phyloP scores from a whole-genome alignment of 2,329 filamentous ascomycete genomes.

The Hypoxylon sp. region DNA sequence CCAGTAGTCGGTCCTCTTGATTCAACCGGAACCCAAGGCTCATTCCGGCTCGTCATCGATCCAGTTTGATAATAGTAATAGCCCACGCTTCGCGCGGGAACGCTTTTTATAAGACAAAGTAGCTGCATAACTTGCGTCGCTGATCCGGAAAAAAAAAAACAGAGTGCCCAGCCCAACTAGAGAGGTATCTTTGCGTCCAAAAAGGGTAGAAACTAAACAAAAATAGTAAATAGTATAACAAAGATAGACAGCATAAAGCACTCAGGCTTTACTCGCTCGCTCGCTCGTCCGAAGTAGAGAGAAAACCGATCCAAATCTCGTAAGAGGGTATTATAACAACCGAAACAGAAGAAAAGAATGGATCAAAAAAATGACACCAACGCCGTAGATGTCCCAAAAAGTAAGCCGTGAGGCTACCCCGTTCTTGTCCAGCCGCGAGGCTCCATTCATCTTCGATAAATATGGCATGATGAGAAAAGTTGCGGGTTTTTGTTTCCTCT shows the following conservation, averaged over 20 bases:
- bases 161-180: constrained; percentile 10
- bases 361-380: constrained; percentile 36
- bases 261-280: constrained; percentile 13
- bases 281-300: constrained; percentile 20
- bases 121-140: constrained; percentile 7
- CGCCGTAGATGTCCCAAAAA: constrained; percentile 43
- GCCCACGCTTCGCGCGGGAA: constrained; percentile 2
- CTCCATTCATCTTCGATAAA: constrained; percentile 49
- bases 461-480: constrained; percentile 33
- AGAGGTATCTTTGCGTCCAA: constrained; percentile 37
- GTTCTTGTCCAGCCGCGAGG: constrained; percentile 51
- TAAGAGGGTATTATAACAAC: constrained; percentile 32
- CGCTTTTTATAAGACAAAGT: constrained; percentile 5
- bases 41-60: constrained; percentile 11
- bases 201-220: constrained; percentile 29
- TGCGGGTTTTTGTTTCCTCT: constrained; percentile 22
- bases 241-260: constrained; percentile 12
- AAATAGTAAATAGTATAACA: constrained; percentile 16
- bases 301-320: constrained; percentile 15
- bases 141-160: neutral
- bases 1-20: constrained; percentile 6
- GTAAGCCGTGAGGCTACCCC: constrained; percentile 51
- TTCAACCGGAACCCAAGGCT: constrained; percentile 1
- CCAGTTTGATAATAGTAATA: neutral
- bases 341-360: constrained; percentile 12